Evolutionary conservation across 2,329 filamentous ascomycete genomes (phyloP), one percentile per base, ranked within the genome.

Genomic region (Clonostachys byssicola): DNA sequence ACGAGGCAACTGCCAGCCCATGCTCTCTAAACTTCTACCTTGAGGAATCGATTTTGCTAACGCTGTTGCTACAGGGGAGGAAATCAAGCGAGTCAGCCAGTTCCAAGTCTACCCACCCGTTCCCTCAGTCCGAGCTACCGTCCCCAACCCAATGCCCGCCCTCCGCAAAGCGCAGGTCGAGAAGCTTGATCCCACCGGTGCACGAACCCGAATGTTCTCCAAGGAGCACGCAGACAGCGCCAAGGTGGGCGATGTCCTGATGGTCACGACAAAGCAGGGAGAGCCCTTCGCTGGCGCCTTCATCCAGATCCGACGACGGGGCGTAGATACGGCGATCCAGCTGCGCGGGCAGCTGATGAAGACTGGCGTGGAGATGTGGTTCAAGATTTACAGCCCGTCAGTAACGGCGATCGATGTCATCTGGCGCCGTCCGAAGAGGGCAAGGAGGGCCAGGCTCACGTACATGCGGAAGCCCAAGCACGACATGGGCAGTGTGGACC

Each of bases 311-410:
- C 88, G 92, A 47, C 80, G 90, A 47, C 80, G 88, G n/a, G 91
- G 91, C 50, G 81, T 94, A 50, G 92, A 97, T 71, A 95, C 90
- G 3, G 88, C 88, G 5, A 86, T 99, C 47, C 72, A 96, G 50
- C 76, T 99, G 50, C 81, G 94, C 48, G 92, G 92, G 58, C 85
- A 95, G 63, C 73, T 99, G 57, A 92, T 89, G 55, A 82, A 88
- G 57, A 82, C 95, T 7, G 89, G 89, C 51, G 89, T 96, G 50
- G 94, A 99, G 79, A 94, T 96, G 89, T 96, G 90, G 85, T 91
- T 88, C 70, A 99, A 99, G 77, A 77, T 97, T 49, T 97, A 94
- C 75, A 89, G 83, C 62, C 92, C 92, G 51, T 87, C 89, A 62
- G 86, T 97, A 34, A 83, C 88, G 63, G 89, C 89, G 53, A 90